phyloP scores from a whole-genome alignment of 352 stramenopile genomes.

The Pythium pyrilobum region DNA sequence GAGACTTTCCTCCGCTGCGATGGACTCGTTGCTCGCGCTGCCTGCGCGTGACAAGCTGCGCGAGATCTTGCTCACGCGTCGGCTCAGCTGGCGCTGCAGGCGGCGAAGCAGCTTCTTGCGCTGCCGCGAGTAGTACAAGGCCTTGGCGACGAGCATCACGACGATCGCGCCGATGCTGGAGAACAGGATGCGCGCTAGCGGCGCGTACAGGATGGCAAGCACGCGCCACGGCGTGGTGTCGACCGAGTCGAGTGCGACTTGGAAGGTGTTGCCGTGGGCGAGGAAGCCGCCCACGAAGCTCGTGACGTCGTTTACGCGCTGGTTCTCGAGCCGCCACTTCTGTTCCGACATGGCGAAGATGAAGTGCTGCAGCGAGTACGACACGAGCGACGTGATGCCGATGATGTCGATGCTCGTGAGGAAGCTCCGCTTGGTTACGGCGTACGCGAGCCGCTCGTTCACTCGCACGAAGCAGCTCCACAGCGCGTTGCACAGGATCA shows the following conservation, averaged over 20 bases:
- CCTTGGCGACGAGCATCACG: not conserved
- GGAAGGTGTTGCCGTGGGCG: slow-evolving; percentile 19
- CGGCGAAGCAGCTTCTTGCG: not conserved
- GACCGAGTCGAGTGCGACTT: slow-evolving; percentile 1
- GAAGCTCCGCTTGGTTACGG: slow-evolving; percentile 17
- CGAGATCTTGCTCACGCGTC: not conserved
- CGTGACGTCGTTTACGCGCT: slow-evolving; percentile 17
- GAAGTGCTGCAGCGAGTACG: not conserved
- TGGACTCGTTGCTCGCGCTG: too few species aligned
- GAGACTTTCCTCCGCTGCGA: not conserved
- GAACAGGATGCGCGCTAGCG: slow-evolving; percentile 5
- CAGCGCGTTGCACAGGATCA: slow-evolving; percentile 9
- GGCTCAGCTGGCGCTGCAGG: not conserved
- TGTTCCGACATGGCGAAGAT: slow-evolving; percentile 18
- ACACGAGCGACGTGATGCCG: slow-evolving; percentile 1
- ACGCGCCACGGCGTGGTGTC: slow-evolving; percentile 6
- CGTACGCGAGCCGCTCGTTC: slow-evolving; percentile 6
- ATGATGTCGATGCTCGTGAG: slow-evolving; percentile 19
- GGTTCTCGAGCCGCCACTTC: slow-evolving; percentile 15
- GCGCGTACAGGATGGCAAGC: slow-evolving; percentile 10
- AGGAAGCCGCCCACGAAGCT: slow-evolving; percentile 11
- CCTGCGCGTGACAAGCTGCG: not conserved
- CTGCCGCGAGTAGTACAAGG: slow-evolving; percentile 3
- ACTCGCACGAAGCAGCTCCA: slow-evolving; percentile 8
- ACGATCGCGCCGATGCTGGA: not conserved